phyloP scores from a whole-genome alignment of 257 asterid species.

The Solanum habrochaites region DNA sequence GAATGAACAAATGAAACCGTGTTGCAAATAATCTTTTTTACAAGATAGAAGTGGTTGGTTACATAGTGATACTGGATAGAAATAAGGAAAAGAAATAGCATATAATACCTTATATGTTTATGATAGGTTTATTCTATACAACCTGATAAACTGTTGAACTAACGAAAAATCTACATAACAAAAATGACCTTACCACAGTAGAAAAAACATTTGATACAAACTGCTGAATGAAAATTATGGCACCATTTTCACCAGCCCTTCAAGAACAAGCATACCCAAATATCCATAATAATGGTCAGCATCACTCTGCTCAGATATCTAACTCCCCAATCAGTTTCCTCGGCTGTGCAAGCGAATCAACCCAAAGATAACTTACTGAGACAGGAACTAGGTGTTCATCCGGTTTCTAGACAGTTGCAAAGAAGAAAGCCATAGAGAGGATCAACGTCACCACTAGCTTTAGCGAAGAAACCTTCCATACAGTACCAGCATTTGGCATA shows the following conservation, averaged over 20 bases:
- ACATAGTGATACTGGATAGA: neutral
- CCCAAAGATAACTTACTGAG: neutral
- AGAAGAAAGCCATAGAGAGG: neutral
- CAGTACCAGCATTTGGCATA: conserved; percentile 3
- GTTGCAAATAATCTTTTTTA: neutral
- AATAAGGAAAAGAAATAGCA: neutral
- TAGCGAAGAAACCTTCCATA: neutral
- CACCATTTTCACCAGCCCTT: neutral
- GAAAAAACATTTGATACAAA: neutral
- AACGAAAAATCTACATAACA: neutral
- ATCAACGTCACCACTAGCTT: neutral
- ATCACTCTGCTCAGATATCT: neutral
- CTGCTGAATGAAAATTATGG: neutral
- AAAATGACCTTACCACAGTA: neutral
- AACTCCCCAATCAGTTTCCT: neutral
- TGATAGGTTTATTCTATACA: neutral
- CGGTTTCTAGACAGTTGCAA: neutral
- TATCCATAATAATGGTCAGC: neutral
- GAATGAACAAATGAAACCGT: neutral
- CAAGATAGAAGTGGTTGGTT: neutral
- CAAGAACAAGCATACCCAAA: neutral
- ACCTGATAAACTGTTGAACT: neutral
- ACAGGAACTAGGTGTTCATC: neutral
- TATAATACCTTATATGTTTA: neutral
- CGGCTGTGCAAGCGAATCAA: neutral